Base-by-base conservation (phyloP, 1,139 yeast genomes). In the Geotrichum australiense region DNA sequence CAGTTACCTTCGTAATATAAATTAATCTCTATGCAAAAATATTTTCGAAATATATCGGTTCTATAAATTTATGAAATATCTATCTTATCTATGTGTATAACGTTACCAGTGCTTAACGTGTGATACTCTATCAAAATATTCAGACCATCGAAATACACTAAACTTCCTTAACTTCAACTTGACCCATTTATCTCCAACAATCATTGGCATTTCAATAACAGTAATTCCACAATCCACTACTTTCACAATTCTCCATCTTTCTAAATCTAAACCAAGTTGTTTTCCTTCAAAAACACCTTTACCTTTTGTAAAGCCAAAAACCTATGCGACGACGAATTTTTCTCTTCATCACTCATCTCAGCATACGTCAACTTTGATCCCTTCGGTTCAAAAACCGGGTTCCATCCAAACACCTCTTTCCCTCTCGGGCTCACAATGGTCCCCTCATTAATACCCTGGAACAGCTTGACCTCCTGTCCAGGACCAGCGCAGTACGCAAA, bases 401-500 rank as follows among this genome's bases (percentile, higher is more conserved):
- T 96, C 95, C 96, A 93, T 2, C 99, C 98, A 59, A 93, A 93
- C 47, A 74, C 73, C 19, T 77, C 71, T 19, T 84, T 79, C 2
- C 97, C 95, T 52, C 94, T 66, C 43, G 86, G 74, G 43, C 63
- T 53, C 3, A 89, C 97, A 53, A 93, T 87, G 7, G 56, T 63
- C 10, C 99, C 99, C 14, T 74, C 68, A 3, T 94, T 85, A 33
- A 78, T 64, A 3, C 98, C 99, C 60, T 85, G 94, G 63, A 91
- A 89, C 43, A 87, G 65, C 50, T 72, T 60, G 10, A 81, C 89
- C 45, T 76, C 79, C 29, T 68, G 44, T 8, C 79, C 94, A 1
- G 94, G 87, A 0, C 91, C 93, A 46, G 73, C 86, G 56, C 94
- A 80, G 67, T 75, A 91, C 1, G 94, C 98, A 61, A 91, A 85